Evolutionary conservation across 495 filamentous ascomycete genomes (phyloP).

Genomic region (Penicillium desertorum): DNA sequence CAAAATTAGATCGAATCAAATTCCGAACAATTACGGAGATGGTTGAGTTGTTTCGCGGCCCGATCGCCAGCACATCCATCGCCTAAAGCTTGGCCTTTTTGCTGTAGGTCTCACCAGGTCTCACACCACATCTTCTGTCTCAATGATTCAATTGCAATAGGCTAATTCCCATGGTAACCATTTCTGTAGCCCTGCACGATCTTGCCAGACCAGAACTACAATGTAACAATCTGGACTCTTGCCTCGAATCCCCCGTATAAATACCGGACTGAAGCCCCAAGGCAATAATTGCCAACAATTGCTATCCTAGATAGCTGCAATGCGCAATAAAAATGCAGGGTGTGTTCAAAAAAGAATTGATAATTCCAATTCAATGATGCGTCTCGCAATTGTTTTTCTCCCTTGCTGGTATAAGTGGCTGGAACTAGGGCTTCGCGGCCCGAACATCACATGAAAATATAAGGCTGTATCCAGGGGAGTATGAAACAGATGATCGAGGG

Average conservation of each 20-base stretch:
- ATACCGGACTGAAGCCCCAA: not conserved
- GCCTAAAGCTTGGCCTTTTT: slow-evolving; percentile 22
- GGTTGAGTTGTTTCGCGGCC: slow-evolving; percentile 11
- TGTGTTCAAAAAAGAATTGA: not conserved
- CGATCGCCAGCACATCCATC: slow-evolving; percentile 12
- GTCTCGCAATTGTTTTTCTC: slow-evolving; percentile 9
- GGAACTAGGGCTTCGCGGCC: slow-evolving; percentile 7
- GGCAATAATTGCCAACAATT: slow-evolving; percentile 19
- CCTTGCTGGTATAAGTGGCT: slow-evolving; percentile 29
- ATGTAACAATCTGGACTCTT: not conserved
- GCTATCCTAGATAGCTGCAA: slow-evolving; percentile 11
- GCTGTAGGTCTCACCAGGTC: not conserved
- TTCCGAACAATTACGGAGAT: not conserved
- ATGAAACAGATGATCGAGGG: not conserved
- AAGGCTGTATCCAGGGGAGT: slow-evolving; percentile 14
- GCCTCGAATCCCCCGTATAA: not conserved
- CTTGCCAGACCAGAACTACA: not conserved
- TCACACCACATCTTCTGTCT: not conserved
- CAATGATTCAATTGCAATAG: not conserved
- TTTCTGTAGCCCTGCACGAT: not conserved
- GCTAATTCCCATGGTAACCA: not conserved
- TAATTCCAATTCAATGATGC: not conserved
- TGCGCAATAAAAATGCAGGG: slow-evolving; percentile 6
- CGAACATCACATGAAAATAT: slow-evolving; percentile 17
- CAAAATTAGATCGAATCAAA: slow-evolving; percentile 11